Percentiles rank a stretch among this genome's conserved stretches.
Evolutionary conservation across 2,329 filamentous ascomycete species (phyloP).

Genomic region (Elsinoe batatas): DNA sequence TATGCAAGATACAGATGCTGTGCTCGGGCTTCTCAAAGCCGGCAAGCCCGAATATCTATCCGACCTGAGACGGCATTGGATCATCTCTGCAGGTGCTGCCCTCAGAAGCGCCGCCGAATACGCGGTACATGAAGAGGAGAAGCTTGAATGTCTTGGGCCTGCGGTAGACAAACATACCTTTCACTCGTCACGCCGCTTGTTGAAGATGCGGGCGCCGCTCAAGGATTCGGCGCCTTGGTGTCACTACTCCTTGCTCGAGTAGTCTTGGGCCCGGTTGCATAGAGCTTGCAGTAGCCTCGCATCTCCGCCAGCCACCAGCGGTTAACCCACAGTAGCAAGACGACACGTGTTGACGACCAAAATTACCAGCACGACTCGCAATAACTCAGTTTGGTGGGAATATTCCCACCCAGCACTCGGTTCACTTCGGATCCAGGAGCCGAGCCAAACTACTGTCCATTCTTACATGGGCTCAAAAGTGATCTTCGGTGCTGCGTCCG

Average conservation of each 20-base stretch:
- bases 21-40: too few species aligned
- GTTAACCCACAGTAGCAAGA: not conserved
- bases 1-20: too few species aligned
- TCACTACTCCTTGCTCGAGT: not conserved
- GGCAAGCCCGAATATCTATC: too few species aligned
- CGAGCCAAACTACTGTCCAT: not conserved
- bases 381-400: too few species aligned
- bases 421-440: constrained; percentile 1
- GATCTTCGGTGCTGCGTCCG: not conserved
- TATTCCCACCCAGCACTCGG: not conserved
- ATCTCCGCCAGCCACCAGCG: constrained; percentile 7
- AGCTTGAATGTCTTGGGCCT: not conserved
- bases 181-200: not conserved
- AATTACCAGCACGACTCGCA: too few species aligned
- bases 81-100: not conserved
- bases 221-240: not conserved
- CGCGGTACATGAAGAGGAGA: not conserved
- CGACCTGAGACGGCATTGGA: not conserved
- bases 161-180: not conserved
- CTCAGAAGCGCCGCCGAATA: not conserved
- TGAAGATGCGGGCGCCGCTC: not conserved
- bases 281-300: constrained; percentile 5
- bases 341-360: too few species aligned
- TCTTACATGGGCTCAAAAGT: not conserved
- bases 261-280: constrained; percentile 1